Conservation (phyloP, 805 yeast species). For the Ogataea nitratoaversa region DNA sequence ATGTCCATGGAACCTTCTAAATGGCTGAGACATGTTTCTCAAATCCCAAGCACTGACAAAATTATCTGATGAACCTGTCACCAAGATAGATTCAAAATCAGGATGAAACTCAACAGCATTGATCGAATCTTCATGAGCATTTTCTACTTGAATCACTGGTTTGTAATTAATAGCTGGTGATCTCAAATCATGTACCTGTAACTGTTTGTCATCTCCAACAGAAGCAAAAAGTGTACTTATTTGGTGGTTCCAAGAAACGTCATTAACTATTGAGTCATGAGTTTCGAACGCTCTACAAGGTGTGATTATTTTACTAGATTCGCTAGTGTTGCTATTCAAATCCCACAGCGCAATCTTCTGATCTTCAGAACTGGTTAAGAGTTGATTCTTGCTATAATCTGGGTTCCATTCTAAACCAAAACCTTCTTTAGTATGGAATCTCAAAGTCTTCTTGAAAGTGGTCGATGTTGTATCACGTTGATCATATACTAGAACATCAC, state of each 20-base stretch:
- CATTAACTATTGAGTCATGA: conserved; percentile 62
- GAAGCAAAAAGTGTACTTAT: conserved; percentile 54
- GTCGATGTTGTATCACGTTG: conserved; percentile 16
- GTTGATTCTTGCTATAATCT: conserved; percentile 30
- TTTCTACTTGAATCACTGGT: conserved; percentile 43
- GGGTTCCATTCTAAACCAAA: conserved; percentile 68
- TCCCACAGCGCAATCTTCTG: conserved; percentile 71
- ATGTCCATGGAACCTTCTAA: conserved; percentile 69
- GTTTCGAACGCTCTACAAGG: conserved; percentile 48
- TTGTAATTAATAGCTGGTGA: conserved; percentile 20
- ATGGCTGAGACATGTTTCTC: conserved; percentile 53
- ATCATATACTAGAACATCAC: conserved; percentile 45
- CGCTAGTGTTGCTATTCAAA: conserved; percentile 22
- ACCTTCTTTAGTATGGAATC: conserved; percentile 63
- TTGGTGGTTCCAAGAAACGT: conserved; percentile 52
- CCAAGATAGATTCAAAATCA: conserved; percentile 47
- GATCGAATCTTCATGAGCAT: conserved; percentile 57
- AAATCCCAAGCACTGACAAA: conserved; percentile 73
- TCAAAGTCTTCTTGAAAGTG: conserved; percentile 30
- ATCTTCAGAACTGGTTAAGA: conserved; percentile 67
- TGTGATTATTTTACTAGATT: conserved; percentile 13
- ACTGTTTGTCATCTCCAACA: conserved; percentile 61
- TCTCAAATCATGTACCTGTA: conserved; percentile 61
- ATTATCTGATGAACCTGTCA: conserved; percentile 77
- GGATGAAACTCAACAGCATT: conserved; percentile 70